These are phyloP conservation scores for Medicago truncatula DNA, from an alignment of 306 rosid genomes.

Conservation along the genomic window MtrunA17r5.0-ANR NC_053042.1:31600001-31600500, in stretches of 20 bases:
- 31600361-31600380: conserved; percentile 96
- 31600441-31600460: conserved; percentile 32
- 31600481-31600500: conserved; percentile 27
- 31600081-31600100: too few species aligned
- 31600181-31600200: not conserved
- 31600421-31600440: conserved; percentile 91
- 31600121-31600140: too few species aligned
- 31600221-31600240: conserved; percentile 86
- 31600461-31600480: not conserved
- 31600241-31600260: conserved; percentile 91
- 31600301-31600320: conserved; percentile 85
- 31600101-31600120: too few species aligned
- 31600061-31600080: too few species aligned
- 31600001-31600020: too few species aligned
- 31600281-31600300: conserved; percentile 96
- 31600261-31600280: conserved; percentile 91
- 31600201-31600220: conserved; percentile 57
- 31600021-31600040: not conserved
- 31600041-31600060: not conserved
- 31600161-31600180: too few species aligned
- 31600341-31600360: conserved; percentile 94
- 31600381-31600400: conserved; percentile 95
- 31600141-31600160: too few species aligned
- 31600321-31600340: conserved; percentile 94
- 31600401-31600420: conserved; percentile 97